These are phyloP conservation scores for Dioszegia hungarica DNA, from an alignment of 768 basidiomycete genomes.

Conservation along the genomic window DNA sequence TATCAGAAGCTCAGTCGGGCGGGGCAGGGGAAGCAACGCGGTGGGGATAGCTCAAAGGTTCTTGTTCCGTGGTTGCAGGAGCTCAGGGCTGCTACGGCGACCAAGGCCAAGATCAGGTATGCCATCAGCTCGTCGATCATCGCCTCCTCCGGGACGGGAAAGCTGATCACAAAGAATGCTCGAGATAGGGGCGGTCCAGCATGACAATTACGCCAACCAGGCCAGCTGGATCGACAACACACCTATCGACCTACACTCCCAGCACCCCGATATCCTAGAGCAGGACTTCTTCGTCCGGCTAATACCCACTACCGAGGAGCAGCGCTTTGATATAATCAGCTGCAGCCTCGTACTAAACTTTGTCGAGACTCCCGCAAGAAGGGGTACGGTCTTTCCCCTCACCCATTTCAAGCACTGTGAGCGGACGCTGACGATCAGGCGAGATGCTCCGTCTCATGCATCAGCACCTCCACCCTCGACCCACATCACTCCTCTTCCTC, in stretches of 20 bases:
- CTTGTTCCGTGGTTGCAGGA: constrained; percentile 64
- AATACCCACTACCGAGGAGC: constrained; percentile 57
- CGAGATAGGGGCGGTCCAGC: constrained; percentile 81
- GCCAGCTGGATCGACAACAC: constrained; percentile 66
- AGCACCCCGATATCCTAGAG: constrained; percentile 73
- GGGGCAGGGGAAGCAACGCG: constrained; percentile 74
- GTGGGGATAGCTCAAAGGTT: constrained; percentile 81
- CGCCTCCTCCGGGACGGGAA: too few species aligned
- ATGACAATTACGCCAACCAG: constrained; percentile 69
- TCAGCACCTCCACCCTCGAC: constrained; percentile 20
- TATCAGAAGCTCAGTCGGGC: constrained; percentile 80
- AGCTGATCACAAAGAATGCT: too few species aligned
- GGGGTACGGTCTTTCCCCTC: too few species aligned
- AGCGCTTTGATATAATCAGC: constrained; percentile 72
- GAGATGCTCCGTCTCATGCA: constrained; percentile 37
- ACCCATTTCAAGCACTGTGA: too few species aligned
- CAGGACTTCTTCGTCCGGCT: constrained; percentile 69
- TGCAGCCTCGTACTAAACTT: constrained; percentile 88
- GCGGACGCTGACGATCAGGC: constrained; percentile 21
- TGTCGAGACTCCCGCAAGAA: too few species aligned
- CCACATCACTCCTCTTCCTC: constrained; percentile 41
- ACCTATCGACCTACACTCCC: constrained; percentile 77
- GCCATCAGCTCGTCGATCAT: too few species aligned
- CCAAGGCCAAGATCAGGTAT: not conserved
- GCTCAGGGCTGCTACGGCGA: not conserved